Evolutionary conservation across 2,329 filamentous ascomycete species (phyloP).

Genomic region (Purpureocillium lavendulum): DNA sequence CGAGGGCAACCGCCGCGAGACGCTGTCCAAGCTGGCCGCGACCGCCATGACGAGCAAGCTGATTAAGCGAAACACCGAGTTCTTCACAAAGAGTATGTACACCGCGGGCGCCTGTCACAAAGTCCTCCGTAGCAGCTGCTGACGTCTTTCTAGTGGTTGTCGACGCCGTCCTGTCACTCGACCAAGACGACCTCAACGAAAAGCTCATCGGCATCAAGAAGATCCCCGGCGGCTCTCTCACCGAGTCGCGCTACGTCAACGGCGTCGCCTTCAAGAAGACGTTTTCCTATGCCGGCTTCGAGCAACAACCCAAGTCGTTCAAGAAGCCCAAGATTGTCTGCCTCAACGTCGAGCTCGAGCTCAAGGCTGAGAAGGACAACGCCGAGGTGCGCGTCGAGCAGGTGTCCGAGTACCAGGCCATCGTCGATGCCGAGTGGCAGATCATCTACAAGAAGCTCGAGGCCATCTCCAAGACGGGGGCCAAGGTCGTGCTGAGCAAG

Average conservation of each 20-base stretch:
- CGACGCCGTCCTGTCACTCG: slow-evolving; percentile 87
- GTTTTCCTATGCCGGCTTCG: slow-evolving; percentile 97
- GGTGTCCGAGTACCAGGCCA: slow-evolving; percentile 97
- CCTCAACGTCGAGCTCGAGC: slow-evolving; percentile 92
- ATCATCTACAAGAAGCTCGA: slow-evolving; percentile 99
- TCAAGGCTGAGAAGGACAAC: slow-evolving; percentile 99
- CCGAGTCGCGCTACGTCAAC: slow-evolving; percentile 94
- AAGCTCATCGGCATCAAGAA: slow-evolving; percentile 98
- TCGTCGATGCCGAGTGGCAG: slow-evolving; percentile 98
- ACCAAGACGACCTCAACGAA: slow-evolving; percentile 95
- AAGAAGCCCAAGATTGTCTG: slow-evolving; percentile 92
- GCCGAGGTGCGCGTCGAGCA: slow-evolving; percentile 97
- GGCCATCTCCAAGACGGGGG: slow-evolving; percentile 84
- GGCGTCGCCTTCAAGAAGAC: slow-evolving; percentile 99
- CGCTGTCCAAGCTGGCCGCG: slow-evolving; percentile 77
- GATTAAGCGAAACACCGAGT: slow-evolving; percentile 92
- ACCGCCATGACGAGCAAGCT: slow-evolving; percentile 99
- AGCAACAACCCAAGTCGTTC: slow-evolving; percentile 97
- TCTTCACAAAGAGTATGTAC: slow-evolving; percentile 88
- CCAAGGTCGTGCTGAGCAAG: slow-evolving; percentile 95
- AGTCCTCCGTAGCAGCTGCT: not conserved
- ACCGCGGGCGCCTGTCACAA: not conserved
- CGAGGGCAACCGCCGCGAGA: slow-evolving; percentile 79
- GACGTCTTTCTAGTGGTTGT: slow-evolving; percentile 69
- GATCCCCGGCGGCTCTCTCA: slow-evolving; percentile 89